These are phyloP conservation scores for Dalbergia cochinchinensis DNA, from an alignment of 306 rosid genomes.

Conservation along the genomic window DNA sequence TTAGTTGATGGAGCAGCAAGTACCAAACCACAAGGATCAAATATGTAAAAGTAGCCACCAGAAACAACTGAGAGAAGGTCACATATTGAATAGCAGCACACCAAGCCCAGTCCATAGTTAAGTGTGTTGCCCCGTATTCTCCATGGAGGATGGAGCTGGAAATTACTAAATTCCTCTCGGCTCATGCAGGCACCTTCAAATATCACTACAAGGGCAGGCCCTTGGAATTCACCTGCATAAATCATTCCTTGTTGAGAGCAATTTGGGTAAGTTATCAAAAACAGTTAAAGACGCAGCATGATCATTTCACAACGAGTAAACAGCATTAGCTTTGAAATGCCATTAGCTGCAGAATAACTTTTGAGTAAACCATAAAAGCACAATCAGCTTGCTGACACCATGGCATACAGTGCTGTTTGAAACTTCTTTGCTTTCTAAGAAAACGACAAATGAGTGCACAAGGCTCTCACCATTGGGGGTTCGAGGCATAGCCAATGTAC, in stretches of 20 bases:
- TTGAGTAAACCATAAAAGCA: background rate
- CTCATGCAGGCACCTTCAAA: slow-evolving; percentile 91
- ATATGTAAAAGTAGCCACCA: slow-evolving; percentile 89
- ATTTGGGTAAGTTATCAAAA: slow-evolving; percentile 28
- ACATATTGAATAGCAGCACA: slow-evolving; percentile 81
- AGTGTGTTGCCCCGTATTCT: slow-evolving; percentile 83
- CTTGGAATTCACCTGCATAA: slow-evolving; percentile 90
- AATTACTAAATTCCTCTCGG: slow-evolving; percentile 87
- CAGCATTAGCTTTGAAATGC: slow-evolving; percentile 32
- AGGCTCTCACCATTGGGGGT: background rate
- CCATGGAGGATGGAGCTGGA: slow-evolving; percentile 98
- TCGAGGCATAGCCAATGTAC: background rate
- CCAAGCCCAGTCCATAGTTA: slow-evolving; percentile 90
- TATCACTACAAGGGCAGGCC: slow-evolving; percentile 89
- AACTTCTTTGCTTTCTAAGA: slow-evolving; percentile 7
- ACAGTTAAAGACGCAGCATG: slow-evolving; percentile 37
- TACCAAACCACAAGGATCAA: slow-evolving; percentile 89
- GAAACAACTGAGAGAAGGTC: slow-evolving; percentile 84
- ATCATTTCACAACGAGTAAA: slow-evolving; percentile 33
- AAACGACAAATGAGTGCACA: background rate
- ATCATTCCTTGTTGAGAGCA: slow-evolving; percentile 41
- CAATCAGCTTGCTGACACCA: slow-evolving; percentile 21
- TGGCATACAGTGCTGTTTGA: slow-evolving; percentile 28
- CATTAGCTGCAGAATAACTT: slow-evolving; percentile 15
- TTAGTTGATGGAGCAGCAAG: slow-evolving; percentile 73